phyloP scores from a whole-genome alignment of 2,329 filamentous ascomycete species.

The Gnomoniopsis smithogilvyi region DNA sequence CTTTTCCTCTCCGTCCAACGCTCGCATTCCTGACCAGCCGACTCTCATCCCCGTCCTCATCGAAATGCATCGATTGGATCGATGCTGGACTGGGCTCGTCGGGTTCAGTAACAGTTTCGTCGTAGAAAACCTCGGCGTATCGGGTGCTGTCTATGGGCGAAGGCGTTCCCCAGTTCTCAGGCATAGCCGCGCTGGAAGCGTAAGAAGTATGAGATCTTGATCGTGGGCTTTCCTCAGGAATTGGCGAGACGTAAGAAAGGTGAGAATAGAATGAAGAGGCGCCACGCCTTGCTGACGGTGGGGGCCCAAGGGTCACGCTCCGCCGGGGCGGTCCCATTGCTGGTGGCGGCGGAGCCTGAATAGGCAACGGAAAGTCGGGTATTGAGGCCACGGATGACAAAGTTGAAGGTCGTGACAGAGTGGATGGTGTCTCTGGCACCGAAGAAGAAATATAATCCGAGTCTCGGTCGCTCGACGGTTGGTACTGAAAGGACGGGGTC shows the following conservation, averaged over 20 bases:
- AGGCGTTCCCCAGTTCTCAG: conserved; percentile 59
- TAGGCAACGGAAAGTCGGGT: conserved; percentile 54
- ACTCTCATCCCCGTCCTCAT: conserved; percentile 51
- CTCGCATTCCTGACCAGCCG: conserved; percentile 60
- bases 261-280: conserved; percentile 64
- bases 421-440: conserved; percentile 45
- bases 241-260: conserved; percentile 68
- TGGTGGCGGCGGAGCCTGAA: conserved; percentile 25
- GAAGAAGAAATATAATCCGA: conserved; percentile 31
- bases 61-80: conserved; percentile 33
- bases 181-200: conserved; percentile 71
- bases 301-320: conserved; percentile 56
- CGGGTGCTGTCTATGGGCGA: conserved; percentile 44
- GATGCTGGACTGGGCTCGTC: conserved; percentile 27
- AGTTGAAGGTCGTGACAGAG: conserved; percentile 50
- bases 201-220: conserved; percentile 60
- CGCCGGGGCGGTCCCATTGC: conserved; percentile 34
- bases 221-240: conserved; percentile 66
- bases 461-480: conserved; percentile 33
- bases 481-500: conserved; percentile 51
- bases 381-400: conserved; percentile 54
- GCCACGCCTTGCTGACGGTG: conserved; percentile 57
- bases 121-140: conserved; percentile 47
- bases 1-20: conserved; percentile 57
- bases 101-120: conserved; percentile 43